phyloP scores from a whole-genome alignment of 306 rosid genomes.

The Begonia masoniana region DNA sequence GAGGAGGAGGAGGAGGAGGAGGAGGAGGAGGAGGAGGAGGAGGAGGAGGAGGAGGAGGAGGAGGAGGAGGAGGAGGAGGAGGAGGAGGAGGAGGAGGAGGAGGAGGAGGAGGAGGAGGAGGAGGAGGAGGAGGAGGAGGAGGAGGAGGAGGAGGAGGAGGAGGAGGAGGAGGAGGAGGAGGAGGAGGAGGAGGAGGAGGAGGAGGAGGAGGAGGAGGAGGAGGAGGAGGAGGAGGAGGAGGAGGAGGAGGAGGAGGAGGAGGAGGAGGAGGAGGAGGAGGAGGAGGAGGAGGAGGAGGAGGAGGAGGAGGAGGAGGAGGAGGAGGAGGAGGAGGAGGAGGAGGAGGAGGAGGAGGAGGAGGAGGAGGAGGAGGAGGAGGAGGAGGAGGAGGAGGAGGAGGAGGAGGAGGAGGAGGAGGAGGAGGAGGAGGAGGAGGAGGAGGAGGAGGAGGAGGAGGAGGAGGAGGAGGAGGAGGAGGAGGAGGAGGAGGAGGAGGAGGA shows the following conservation, averaged over 20 bases:
- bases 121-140: conserved; percentile 41
- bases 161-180: conserved; percentile 18
- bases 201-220: conserved; percentile 28
- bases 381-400: conserved; percentile 28
- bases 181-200: conserved; percentile 41
- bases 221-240: conserved; percentile 18
- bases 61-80: conserved; percentile 41
- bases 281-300: conserved; percentile 18
- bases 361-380: conserved; percentile 41
- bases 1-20: conserved; percentile 41
- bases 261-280: conserved; percentile 28
- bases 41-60: conserved; percentile 18
- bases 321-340: conserved; percentile 28
- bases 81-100: conserved; percentile 28
- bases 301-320: conserved; percentile 41
- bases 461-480: conserved; percentile 18
- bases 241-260: conserved; percentile 41
- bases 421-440: conserved; percentile 41
- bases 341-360: conserved; percentile 18
- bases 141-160: conserved; percentile 28
- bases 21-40: conserved; percentile 28
- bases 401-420: conserved; percentile 18
- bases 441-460: conserved; percentile 28
- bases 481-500: conserved; percentile 41
- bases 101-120: conserved; percentile 18